Percentiles rank a stretch among this genome's conserved stretches.
Evolutionary conservation across 2,329 filamentous ascomycete genomes (phyloP).

Genomic region (Fusarium citri): DNA sequence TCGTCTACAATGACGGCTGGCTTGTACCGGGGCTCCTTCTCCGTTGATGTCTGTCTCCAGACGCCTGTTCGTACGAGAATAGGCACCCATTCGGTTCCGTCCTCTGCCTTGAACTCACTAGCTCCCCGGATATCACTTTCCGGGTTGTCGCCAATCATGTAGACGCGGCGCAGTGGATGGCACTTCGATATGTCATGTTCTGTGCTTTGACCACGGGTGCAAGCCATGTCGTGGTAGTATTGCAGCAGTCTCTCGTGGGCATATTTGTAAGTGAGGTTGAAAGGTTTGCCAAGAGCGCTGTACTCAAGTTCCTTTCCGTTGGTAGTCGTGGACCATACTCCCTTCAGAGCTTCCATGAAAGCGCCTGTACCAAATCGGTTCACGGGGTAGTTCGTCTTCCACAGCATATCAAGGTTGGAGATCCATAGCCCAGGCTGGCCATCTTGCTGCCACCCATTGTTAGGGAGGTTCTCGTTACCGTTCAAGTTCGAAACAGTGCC

Average conservation of each 20-base stretch:
- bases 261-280: conserved; percentile 80
- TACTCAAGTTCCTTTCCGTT: conserved; percentile 70
- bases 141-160: conserved; percentile 94
- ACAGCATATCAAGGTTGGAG: conserved; percentile 90
- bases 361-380: conserved; percentile 92
- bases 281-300: conserved; percentile 86
- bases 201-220: conserved; percentile 24
- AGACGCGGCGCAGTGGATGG: conserved; percentile 77
- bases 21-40: conserved; percentile 65
- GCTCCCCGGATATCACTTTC: conserved; percentile 92
- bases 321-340: conserved; percentile 81
- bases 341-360: conserved; percentile 84
- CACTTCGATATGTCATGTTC: conserved; percentile 37
- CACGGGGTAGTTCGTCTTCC: conserved; percentile 86
- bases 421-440: conserved; percentile 86
- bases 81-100: conserved; percentile 80
- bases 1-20: conserved; percentile 77
- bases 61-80: conserved; percentile 86
- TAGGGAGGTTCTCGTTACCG: conserved; percentile 70
- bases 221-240: conserved; percentile 47
- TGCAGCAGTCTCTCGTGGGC: conserved; percentile 78
- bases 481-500: conserved; percentile 84
- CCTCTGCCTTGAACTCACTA: conserved; percentile 75
- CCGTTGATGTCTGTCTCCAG: conserved; percentile 61
- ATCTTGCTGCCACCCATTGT: conserved; percentile 84